Conservation (phyloP, 768 basidiomycete genomes). For the Boletus barrowsii region DNA sequence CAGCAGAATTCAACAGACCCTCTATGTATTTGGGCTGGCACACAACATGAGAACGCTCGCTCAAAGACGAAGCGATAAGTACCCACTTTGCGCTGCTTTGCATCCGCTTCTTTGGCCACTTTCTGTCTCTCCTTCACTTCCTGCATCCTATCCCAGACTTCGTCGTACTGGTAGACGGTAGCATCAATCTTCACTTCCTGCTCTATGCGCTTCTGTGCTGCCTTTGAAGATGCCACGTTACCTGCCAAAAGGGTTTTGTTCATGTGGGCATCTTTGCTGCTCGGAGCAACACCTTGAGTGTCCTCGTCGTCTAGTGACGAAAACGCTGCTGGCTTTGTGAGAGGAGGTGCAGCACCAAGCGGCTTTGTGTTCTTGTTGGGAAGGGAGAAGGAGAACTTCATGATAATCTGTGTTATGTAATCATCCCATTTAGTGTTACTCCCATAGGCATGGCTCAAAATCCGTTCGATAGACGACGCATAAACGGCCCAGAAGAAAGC, state of each 20-base stretch:
- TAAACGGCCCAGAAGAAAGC: slow-evolving; percentile 89
- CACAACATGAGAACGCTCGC: slow-evolving; percentile 9
- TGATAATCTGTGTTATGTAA: slow-evolving; percentile 34
- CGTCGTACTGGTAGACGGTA: slow-evolving; percentile 92
- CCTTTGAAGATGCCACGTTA: slow-evolving; percentile 57
- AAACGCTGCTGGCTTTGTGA: slow-evolving; percentile 63
- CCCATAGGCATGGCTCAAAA: slow-evolving; percentile 43
- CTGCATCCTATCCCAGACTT: slow-evolving; percentile 95
- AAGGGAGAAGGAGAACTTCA: slow-evolving; percentile 93
- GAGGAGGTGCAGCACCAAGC: slow-evolving; percentile 48
- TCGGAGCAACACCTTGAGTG: slow-evolving; percentile 43
- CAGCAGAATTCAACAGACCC: slow-evolving; percentile 72
- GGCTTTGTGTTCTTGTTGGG: slow-evolving; percentile 49
- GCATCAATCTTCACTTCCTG: slow-evolving; percentile 75
- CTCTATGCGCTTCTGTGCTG: slow-evolving; percentile 71
- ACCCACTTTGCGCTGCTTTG: slow-evolving; percentile 74
- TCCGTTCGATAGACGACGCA: slow-evolving; percentile 79
- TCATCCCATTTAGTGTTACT: background rate
- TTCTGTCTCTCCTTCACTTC: slow-evolving; percentile 74
- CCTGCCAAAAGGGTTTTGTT: slow-evolving; percentile 59
- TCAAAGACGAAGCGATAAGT: background rate
- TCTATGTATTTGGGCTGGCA: slow-evolving; percentile 90
- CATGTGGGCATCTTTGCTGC: slow-evolving; percentile 38
- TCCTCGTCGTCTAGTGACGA: slow-evolving; percentile 64
- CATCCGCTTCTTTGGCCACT: slow-evolving; percentile 70